Evolutionary conservation across 2,329 filamentous ascomycete species (phyloP), one percentile per base, ranked within the genome.

Genomic region (Ceratocystis cubensis): DNA sequence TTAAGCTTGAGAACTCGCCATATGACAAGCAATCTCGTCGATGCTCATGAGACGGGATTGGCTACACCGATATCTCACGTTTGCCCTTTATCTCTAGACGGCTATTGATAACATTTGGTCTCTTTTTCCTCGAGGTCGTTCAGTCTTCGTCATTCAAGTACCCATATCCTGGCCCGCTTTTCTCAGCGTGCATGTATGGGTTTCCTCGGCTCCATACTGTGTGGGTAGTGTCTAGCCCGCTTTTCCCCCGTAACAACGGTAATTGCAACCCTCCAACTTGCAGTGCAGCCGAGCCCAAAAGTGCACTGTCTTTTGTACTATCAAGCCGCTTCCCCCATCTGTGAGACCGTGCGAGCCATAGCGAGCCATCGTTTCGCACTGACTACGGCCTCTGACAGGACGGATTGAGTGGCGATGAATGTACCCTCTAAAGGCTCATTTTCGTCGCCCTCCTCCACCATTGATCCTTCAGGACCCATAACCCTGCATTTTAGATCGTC

Each of bases 281-380:
- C 15, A 64, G 28, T 13, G 46, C 46, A 53, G 22, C 45, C 41
- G 28, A 64, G 41, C 41, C 62, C 53, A 53, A 64, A 25, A 22
- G 20, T 25, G 64, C 64, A 65, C 64, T 65, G 64, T 57, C 53
- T n/a, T 57, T 33, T 57, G 53, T 57, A 57, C 53, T 25, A 30
- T 57, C 53, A 33, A 57, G 53, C 53, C 48, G 48, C 63, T 13
- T 48, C 46, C 46, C 53, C 53, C 53, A 57, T 57, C 44, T 63
- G 22, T 48, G 61, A 48, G n/a, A 45, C 64, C 41, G 64, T 65
- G 64, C 33, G 33, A 65, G 46, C 25, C 46, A n/a, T 30, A 17
- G 20, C 28, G 7, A 3, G 7, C 3, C 1, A 17, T 4, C 3
- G 22, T 3, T 61, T 20, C 57, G 17, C 64, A 65, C 64, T 61